Conservation (phyloP, 495 filamentous ascomycete genomes). For the Mytilinidion resinicola region DNA sequence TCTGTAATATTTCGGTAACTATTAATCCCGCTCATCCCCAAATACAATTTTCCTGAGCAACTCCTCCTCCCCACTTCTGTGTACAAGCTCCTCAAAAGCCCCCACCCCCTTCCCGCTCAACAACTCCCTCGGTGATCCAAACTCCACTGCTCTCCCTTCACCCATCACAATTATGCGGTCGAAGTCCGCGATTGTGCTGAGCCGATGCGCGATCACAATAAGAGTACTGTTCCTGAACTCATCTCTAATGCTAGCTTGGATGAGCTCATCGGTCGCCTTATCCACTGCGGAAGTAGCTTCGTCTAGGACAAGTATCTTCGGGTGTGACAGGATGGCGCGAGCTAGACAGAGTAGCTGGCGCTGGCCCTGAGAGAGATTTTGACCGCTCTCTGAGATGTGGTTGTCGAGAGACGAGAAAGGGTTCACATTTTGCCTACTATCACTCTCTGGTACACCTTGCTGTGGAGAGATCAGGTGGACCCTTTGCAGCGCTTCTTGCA, state of each 20-base stretch:
- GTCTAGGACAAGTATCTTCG: constrained; percentile 81
- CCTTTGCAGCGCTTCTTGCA: constrained; percentile 66
- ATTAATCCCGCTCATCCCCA: background rate
- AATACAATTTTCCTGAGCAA: background rate
- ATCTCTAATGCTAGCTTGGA: constrained; percentile 72
- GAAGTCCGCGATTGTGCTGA: constrained; percentile 81
- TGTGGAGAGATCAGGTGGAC: constrained; percentile 60
- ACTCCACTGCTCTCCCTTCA: constrained; percentile 67
- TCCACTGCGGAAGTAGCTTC: constrained; percentile 86
- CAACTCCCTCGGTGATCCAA: constrained; percentile 56
- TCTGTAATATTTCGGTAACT: too few species aligned
- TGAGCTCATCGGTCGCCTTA: constrained; percentile 76
- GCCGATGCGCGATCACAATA: constrained; percentile 76
- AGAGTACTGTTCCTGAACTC: constrained; percentile 74
- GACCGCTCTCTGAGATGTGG: constrained; percentile 66
- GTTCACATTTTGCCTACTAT: constrained; percentile 46
- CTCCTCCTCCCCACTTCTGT: background rate
- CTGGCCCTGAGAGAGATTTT: constrained; percentile 81
- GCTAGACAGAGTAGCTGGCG: constrained; percentile 83
- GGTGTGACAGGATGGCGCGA: constrained; percentile 71
- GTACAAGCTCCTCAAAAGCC: background rate
- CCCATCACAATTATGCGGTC: constrained; percentile 77
- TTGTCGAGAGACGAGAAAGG: constrained; percentile 55
- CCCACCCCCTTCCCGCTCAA: background rate
- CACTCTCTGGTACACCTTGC: background rate